These are phyloP conservation scores for Talaromyces adpressus DNA, from an alignment of 495 filamentous ascomycete species.

Conservation along the genomic window DNA sequence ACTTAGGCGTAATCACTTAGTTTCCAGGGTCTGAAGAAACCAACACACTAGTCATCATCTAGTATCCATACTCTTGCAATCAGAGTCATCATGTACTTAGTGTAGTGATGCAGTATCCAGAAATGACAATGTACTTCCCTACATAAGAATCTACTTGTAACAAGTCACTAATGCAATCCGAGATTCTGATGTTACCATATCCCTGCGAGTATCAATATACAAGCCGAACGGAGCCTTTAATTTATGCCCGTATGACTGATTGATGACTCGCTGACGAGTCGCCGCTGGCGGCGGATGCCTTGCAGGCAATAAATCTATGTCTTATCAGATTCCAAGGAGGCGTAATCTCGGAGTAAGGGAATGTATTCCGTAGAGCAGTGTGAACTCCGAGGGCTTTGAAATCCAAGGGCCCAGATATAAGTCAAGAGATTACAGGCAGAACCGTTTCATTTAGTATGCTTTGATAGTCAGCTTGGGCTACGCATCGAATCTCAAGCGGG, in stretches of 20 bases:
- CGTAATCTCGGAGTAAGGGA: neutral
- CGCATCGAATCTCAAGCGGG: neutral
- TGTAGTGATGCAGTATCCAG: neutral
- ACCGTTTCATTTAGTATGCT: neutral
- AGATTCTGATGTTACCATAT: neutral
- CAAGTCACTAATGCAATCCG: neutral
- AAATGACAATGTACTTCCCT: neutral
- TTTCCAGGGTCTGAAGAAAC: neutral
- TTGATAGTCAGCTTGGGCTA: neutral
- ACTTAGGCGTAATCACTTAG: neutral
- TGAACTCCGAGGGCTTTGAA: neutral
- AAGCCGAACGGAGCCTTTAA: neutral
- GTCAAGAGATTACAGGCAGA: neutral
- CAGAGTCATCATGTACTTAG: neutral
- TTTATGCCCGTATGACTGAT: neutral
- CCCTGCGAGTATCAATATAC: neutral
- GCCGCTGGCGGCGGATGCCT: neutral
- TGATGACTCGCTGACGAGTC: neutral
- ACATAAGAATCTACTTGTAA: neutral
- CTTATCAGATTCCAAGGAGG: neutral
- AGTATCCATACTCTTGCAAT: neutral
- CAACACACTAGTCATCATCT: neutral
- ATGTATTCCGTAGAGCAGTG: neutral
- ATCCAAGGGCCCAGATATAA: neutral
- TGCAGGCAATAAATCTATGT: neutral